A percentile compares a stretch with the other conserved stretches of the same genome.
Conservation (phyloP, 441 rosid species). For the Raphanus hybrid region DNA sequence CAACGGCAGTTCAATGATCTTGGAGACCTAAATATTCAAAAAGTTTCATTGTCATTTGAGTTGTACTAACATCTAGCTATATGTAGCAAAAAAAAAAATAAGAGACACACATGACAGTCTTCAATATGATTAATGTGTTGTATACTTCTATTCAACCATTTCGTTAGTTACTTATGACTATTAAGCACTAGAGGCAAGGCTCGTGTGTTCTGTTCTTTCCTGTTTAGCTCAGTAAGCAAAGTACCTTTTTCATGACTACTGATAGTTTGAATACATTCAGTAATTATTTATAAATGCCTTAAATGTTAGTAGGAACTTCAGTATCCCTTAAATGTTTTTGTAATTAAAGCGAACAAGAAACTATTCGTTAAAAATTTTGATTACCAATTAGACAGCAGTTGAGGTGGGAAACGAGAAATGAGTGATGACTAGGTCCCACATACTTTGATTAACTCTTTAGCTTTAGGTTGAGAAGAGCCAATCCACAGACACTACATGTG, state of each 20-base stretch:
- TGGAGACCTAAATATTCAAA: conserved; percentile 25
- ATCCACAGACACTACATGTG: conserved; percentile 37
- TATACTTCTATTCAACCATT: conserved; percentile 18
- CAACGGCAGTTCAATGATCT: conserved; percentile 26
- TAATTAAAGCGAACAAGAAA: neutral
- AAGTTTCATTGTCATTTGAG: neutral
- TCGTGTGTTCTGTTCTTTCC: conserved; percentile 16
- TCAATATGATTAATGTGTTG: conserved; percentile 20
- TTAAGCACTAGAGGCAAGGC: conserved; percentile 13
- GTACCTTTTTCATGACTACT: neutral
- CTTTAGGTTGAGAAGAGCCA: conserved; percentile 10
- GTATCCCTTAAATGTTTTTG: neutral
- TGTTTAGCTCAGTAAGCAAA: neutral
- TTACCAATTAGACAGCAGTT: conserved; percentile 5
- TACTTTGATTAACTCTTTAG: conserved; percentile 22
- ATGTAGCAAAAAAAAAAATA: conserved; percentile 16
- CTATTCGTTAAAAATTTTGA: neutral
- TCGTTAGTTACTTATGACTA: neutral
- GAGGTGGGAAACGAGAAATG: conserved; percentile 20
- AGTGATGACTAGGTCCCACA: conserved; percentile 35
- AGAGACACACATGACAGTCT: conserved; percentile 9
- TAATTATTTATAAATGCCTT: too few relatives aligned
- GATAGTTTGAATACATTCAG: neutral
- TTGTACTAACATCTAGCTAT: conserved; percentile 7
- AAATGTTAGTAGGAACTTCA: too few relatives aligned